These are phyloP conservation scores for Cryptosporidium ubiquitum DNA, from an alignment of 169 alveolate genomes.

Conservation along the genomic window DNA sequence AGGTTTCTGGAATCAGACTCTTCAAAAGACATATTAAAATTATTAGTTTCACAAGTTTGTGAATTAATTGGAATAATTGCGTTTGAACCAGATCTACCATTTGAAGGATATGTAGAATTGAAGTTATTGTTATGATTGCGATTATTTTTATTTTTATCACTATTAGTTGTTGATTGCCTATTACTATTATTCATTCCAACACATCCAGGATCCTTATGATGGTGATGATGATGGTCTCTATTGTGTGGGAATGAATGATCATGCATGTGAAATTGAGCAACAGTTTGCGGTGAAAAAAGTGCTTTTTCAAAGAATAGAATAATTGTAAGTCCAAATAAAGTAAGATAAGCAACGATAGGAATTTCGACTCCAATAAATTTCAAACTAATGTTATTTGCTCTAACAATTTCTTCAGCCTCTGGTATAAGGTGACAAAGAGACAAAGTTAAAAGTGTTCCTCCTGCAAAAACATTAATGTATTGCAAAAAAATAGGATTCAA, in stretches of 20 bases:
- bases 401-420: conserved; percentile 53
- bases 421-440: conserved; percentile 65
- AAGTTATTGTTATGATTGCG: background rate
- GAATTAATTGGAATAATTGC: background rate
- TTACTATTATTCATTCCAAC: conserved; percentile 16
- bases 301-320: conserved; percentile 66
- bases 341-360: conserved; percentile 65
- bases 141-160: background rate
- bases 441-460: conserved; percentile 58
- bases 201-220: conserved; percentile 74
- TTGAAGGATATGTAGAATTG: background rate
- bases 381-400: conserved; percentile 7
- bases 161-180: background rate
- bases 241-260: conserved; percentile 70
- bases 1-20: background rate
- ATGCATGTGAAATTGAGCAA: conserved; percentile 73
- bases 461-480: conserved; percentile 71
- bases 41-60: conserved; percentile 32
- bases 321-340: conserved; percentile 52
- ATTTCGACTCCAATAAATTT: conserved; percentile 25
- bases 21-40: background rate
- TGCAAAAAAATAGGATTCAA: conserved; percentile 55
- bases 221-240: conserved; percentile 74
- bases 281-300: conserved; percentile 44
- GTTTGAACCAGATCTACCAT: background rate